Evolutionary conservation across 1,284 basidiomycete genomes (phyloP).

Genomic region (Wolfiporia cocos): DNA sequence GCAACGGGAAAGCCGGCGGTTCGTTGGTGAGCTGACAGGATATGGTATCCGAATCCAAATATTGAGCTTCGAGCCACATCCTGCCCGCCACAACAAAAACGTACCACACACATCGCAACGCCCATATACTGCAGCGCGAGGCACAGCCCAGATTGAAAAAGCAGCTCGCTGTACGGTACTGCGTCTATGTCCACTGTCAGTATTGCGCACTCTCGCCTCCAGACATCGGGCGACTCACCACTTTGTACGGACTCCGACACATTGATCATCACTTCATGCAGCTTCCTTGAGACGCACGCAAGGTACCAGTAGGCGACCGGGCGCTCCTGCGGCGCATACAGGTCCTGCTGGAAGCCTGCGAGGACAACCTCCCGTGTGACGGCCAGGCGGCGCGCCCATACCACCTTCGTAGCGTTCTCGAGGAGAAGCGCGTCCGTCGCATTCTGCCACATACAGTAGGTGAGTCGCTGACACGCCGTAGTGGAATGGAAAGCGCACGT

Average conservation of each 20-base stretch:
- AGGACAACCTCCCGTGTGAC: conserved; percentile 63
- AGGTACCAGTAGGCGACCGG: conserved; percentile 74
- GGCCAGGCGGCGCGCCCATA: conserved; percentile 46
- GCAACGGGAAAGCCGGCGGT: conserved; percentile 27
- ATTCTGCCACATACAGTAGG: no score
- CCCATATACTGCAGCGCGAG: conserved; percentile 50
- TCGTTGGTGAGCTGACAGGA: conserved; percentile 27
- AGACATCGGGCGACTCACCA: no score
- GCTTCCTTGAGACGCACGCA: conserved; percentile 47
- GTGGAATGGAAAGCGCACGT: no score
- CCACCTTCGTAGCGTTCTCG: conserved; percentile 13
- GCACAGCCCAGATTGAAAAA: conserved; percentile 42
- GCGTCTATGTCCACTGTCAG: conserved; percentile 40
- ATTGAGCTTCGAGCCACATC: background rate
- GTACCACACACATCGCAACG: conserved; percentile 34
- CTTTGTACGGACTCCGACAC: no score
- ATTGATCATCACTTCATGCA: no score
- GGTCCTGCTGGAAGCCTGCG: conserved; percentile 71
- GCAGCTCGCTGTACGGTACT: conserved; percentile 37
- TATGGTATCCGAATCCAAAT: background rate
- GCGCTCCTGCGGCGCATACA: conserved; percentile 64
- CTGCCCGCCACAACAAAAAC: conserved; percentile 4
- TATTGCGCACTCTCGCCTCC: no score
- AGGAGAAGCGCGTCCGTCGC: background rate
- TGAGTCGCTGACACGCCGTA: no score